These are phyloP conservation scores for Hansenula sp. DNA, from an alignment of 1,139 yeast species.

Conservation along the genomic window DNA sequence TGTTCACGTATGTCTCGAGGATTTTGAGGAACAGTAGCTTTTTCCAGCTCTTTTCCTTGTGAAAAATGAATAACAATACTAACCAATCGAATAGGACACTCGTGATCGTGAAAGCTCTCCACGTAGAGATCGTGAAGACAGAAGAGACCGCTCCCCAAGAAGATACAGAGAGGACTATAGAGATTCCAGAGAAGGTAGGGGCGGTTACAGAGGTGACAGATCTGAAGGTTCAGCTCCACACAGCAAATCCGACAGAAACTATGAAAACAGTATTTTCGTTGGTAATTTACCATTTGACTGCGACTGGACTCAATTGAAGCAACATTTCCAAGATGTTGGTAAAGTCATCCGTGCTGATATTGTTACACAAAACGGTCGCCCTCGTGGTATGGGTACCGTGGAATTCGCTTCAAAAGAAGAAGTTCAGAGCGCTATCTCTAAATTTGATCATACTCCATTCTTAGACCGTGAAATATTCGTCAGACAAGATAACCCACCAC, in stretches of 20 bases:
- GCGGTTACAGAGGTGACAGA: slow-evolving; percentile 22
- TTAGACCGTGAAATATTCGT: slow-evolving; percentile 84
- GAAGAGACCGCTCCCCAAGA: slow-evolving; percentile 21
- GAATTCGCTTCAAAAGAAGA: slow-evolving; percentile 69
- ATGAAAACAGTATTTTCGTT: slow-evolving; percentile 64
- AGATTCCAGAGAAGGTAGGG: too few species aligned
- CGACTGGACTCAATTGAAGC: slow-evolving; percentile 55
- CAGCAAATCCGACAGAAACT: slow-evolving; percentile 55
- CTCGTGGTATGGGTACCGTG: slow-evolving; percentile 91
- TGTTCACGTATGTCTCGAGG: slow-evolving; percentile 39
- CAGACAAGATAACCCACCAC: slow-evolving; percentile 85
- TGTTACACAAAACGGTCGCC: slow-evolving; percentile 76
- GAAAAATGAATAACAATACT: too few species aligned
- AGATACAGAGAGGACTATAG: slow-evolving; percentile 22
- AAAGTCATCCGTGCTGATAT: slow-evolving; percentile 82
- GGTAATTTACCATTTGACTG: slow-evolving; percentile 71
- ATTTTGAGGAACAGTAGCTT: slow-evolving; percentile 20
- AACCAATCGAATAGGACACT: slow-evolving; percentile 20
- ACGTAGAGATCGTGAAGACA: slow-evolving; percentile 22
- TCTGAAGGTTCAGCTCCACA: slow-evolving; percentile 20
- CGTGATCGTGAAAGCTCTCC: slow-evolving; percentile 28
- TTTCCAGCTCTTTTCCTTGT: too few species aligned
- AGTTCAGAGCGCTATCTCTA: slow-evolving; percentile 70
- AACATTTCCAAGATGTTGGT: slow-evolving; percentile 59
- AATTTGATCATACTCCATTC: slow-evolving; percentile 62